A percentile compares a stretch with the other conserved stretches of the same genome.
These are phyloP conservation scores for Aspergillus fumigatus DNA, from an alignment of 2,329 filamentous ascomycete genomes.

Conservation along the genomic window DNA sequence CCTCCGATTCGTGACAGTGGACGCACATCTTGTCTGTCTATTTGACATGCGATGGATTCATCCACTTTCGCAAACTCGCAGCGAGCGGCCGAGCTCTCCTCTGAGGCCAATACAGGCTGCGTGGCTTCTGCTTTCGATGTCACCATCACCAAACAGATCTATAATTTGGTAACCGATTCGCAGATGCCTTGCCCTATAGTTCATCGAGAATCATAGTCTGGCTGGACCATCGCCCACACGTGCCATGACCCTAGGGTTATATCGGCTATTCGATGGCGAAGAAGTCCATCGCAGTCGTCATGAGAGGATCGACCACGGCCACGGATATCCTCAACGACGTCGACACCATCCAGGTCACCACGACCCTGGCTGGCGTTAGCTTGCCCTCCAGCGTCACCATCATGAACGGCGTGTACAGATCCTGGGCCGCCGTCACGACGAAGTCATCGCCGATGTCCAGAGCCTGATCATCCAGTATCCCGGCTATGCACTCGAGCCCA, in stretches of 20 bases:
- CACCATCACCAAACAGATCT: slow-evolving; percentile 25
- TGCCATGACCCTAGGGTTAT: slow-evolving; percentile 17
- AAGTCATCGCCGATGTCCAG: slow-evolving; percentile 25
- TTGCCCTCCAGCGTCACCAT: slow-evolving; percentile 25
- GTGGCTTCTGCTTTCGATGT: slow-evolving; percentile 25
- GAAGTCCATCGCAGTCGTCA: slow-evolving; percentile 26
- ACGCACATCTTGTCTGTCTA: not conserved
- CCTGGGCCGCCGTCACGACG: slow-evolving; percentile 28
- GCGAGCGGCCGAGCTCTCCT: slow-evolving; percentile 27
- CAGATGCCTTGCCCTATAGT: slow-evolving; percentile 9
- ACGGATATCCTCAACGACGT: slow-evolving; percentile 24
- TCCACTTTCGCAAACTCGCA: slow-evolving; percentile 18
- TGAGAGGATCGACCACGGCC: slow-evolving; percentile 26
- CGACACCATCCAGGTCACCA: slow-evolving; percentile 20
- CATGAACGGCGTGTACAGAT: slow-evolving; percentile 24
- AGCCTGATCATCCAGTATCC: slow-evolving; percentile 23
- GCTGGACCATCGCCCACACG: not conserved
- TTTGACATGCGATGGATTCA: slow-evolving; percentile 7
- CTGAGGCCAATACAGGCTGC: slow-evolving; percentile 27
- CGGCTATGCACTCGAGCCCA: slow-evolving; percentile 25
- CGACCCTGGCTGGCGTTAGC: slow-evolving; percentile 23
- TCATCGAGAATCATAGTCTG: not conserved
- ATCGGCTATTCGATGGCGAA: slow-evolving; percentile 23
- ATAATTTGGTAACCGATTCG: slow-evolving; percentile 20
- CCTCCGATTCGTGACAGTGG: not conserved